These are phyloP conservation scores for Rhodotorula kratochvilovae DNA, from an alignment of 768 basidiomycete genomes.

Conservation along the genomic window DNA sequence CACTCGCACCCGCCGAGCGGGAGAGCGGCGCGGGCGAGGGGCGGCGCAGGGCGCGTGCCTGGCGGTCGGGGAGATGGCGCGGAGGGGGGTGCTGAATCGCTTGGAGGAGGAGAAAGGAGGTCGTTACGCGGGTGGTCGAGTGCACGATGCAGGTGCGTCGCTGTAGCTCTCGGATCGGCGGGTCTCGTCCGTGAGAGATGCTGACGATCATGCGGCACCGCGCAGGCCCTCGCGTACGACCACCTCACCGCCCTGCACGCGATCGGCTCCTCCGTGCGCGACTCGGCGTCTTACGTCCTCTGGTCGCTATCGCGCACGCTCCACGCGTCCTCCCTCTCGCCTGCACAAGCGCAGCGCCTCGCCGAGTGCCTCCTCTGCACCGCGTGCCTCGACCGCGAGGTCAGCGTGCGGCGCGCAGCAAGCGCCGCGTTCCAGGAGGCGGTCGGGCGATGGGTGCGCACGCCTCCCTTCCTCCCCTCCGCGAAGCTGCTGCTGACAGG, in stretches of 20 bases:
- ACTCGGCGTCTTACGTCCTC: constrained; percentile 86
- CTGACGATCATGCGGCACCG: too few species aligned
- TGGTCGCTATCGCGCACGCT: constrained; percentile 89
- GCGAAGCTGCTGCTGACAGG: background rate
- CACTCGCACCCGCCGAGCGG: constrained; percentile 52
- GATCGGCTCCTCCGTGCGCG: constrained; percentile 87
- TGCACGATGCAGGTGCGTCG: constrained; percentile 72
- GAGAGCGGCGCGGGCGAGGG: constrained; percentile 64
- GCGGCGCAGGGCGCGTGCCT: constrained; percentile 92
- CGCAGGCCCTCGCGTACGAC: constrained; percentile 84
- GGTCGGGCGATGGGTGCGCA: constrained; percentile 81
- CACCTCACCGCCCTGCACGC: constrained; percentile 86
- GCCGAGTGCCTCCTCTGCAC: constrained; percentile 70
- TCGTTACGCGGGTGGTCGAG: constrained; percentile 61
- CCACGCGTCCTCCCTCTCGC: constrained; percentile 52
- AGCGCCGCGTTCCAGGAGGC: constrained; percentile 97
- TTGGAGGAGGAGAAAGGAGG: constrained; percentile 48
- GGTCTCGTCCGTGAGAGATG: too few species aligned
- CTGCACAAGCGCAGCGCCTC: constrained; percentile 61
- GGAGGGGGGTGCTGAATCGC: constrained; percentile 60
- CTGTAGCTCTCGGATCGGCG: too few species aligned
- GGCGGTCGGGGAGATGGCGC: constrained; percentile 85
- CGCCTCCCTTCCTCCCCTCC: constrained; percentile 3
- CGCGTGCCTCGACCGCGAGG: constrained; percentile 84
- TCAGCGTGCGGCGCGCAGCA: constrained; percentile 88